Evolutionary conservation across 2,329 filamentous ascomycete genomes (phyloP), one percentile per base, ranked within the genome.

Genomic region (Alternaria viburni): DNA sequence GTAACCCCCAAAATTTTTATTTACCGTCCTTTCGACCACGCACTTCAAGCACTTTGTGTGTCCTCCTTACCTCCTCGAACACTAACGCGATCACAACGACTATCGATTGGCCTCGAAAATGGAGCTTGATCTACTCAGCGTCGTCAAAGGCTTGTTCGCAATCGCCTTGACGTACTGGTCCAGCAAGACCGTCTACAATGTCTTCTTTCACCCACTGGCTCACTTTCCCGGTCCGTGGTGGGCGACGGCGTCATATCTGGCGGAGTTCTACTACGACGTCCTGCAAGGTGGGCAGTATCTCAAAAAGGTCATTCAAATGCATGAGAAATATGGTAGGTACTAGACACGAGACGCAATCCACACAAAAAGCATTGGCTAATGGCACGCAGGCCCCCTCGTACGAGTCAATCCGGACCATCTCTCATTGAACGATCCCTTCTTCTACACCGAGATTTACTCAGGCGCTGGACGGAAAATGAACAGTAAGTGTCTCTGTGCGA

Each of bases 291-390:
- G 79, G n/a, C 69, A 68, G 1, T 73, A 78, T 15, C 74, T 78
- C 56, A 69, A 74, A 49, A 74, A 76, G 64, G 71, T 81, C 17
- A 69, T 80, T 50, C 57, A 64, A 3, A 69, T 81, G 25, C 79
- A 81, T 61, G 43, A 68, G 21, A n/a, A 28, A 26, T 68, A 73
- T 41, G 67, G 70, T 51, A 57, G 25, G 51, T 15, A 26, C 12
- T 17, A 13, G 17, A 13, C 5, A 23, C 11, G 19, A 36, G 13
- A 30, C 28, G 17, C 8, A 51, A 4, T 17, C 9, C 4, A 10
- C 7, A n/a, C 6, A 19, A 36, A 21, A 21, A 23, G 17, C 23
- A 30, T 49, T 7, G 43, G 15, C 11, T 49, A 2, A 58, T 12
- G 1, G 17, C 10, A 6, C 3, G 17, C 25, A 72, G 70, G 70